Base-by-base conservation (phyloP, 2,329 filamentous ascomycete genomes). In the Aspergillus terreus region DNA sequence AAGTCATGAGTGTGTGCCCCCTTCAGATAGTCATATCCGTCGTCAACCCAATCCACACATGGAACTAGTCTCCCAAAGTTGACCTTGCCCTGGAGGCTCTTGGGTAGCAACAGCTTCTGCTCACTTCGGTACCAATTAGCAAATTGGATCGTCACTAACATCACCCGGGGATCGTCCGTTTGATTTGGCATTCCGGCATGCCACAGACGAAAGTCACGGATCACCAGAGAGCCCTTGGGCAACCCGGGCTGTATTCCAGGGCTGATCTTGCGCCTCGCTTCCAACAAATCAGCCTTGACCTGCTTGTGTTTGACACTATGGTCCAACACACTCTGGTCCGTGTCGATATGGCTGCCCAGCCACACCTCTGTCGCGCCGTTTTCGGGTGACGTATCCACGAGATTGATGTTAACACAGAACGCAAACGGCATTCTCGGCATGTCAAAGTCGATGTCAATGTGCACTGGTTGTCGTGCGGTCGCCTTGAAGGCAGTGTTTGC, bases 351-450 rank as follows among this genome's bases (percentile, higher is more conserved):
- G 0, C 72, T 76, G 1, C 78, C 78, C 0, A 75, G 68, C 78
- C 78, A 81, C 14, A 80, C 61, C 59, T 80, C 78, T 0, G 77
- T 81, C 1, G 71, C 69, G 14, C 78, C 78, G 47, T 79, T 79
- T 12, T 72, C 62, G 1, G 72, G 66, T 3, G 68, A 67, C 41
- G 74, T 74, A 25, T 75, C 72, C 6, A 78, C 68, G 5, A 80
- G 68, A 44, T 73, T 73, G 40, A 76, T 69, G 56, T 80, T 80
- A 44, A 78, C 62, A 15, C 75, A 76, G 30, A 75, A 69, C 0
- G 72, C 76, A 49, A 78, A 80, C 1, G 76, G 75, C 44, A 80
- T 76, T 19, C 72, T 68, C 0, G 76, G 74, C 51, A 82, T 78
- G 23, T 75, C 74, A 62, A 81, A 75, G 45, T 69, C 60, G 11